Evolutionary conservation across 2,329 filamentous ascomycete species (phyloP), one percentile per base, ranked within the genome.

Genomic region (Aspergillus tanneri): DNA sequence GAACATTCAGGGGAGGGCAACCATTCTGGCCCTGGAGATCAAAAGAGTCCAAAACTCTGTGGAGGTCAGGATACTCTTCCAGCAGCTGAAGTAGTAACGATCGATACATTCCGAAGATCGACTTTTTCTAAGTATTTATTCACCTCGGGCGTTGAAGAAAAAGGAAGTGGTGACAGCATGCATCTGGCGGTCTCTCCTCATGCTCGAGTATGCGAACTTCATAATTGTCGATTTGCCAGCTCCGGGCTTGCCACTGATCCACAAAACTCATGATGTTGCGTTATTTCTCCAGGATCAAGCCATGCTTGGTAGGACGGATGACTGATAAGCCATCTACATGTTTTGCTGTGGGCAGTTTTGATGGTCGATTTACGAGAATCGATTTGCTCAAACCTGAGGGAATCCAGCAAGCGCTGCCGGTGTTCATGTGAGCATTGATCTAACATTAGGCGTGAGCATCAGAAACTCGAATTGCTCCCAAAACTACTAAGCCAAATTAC

Each of bases 321-420:
- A 1, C 56, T 42, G 1, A 75, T 57, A 1, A 77, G 44, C 75
- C 74, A 78, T 36, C 58, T 32, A 34, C 74, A 77, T 2, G 74
- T 78, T 14, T 60, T 59, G 0, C 50, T 52, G n/a, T 73, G 63
- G 0, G 68, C 71, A 1, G 43, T 53, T 30, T 68, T 66, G 46
- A 78, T 72, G 3, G 58, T 69, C 12, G 45, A 43, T 5, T 61
- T 62, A 2, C 74, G 70, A 11, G 62, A 40, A 39, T 75, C 69
- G n/a, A 76, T 70, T 43, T 71, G 63, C 1, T 69, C 59, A 50
- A 77, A 77, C 5, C 14, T 50, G 4, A 75, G 43, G 0, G 63
- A 67, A 1, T 63, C 48, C 10, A 70, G 47, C 14, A 56, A 34
- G 2, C 9, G 6, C 18, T 54, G 14, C 14, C 50, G 47, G 1